These are phyloP conservation scores for Blastobotrys indianensis DNA, from an alignment of 1,139 yeast genomes.

Conservation along the genomic window DNA sequence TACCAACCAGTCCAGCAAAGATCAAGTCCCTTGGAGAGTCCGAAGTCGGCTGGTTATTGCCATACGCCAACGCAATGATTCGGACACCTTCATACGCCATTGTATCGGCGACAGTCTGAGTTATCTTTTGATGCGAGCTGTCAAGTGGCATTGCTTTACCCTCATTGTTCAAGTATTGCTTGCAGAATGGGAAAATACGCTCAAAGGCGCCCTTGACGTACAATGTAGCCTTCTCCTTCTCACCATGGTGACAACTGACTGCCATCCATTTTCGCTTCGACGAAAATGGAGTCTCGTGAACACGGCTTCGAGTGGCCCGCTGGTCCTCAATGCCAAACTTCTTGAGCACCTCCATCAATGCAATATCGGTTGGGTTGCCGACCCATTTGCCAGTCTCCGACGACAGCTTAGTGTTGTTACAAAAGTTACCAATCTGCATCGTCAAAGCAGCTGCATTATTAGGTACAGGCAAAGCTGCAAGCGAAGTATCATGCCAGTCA, in stretches of 20 bases:
- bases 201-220: constrained; percentile 89
- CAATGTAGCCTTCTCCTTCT: constrained; percentile 49
- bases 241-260: constrained; percentile 58
- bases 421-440: constrained; percentile 64
- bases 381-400: constrained; percentile 63
- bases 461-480: constrained; percentile 12
- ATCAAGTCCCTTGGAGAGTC: constrained; percentile 43
- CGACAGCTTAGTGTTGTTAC: constrained; percentile 67
- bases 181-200: constrained; percentile 57
- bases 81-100: constrained; percentile 83
- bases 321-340: constrained; percentile 67
- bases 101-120: constrained; percentile 51
- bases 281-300: constrained; percentile 76
- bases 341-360: constrained; percentile 67
- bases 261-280: constrained; percentile 89
- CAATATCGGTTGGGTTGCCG: constrained; percentile 94
- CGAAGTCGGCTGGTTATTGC: constrained; percentile 35
- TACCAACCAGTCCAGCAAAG: constrained; percentile 82
- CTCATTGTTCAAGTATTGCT: constrained; percentile 50
- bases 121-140: constrained; percentile 41
- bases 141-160: constrained; percentile 52
- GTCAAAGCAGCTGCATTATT: constrained; percentile 31
- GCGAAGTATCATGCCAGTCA: constrained; percentile 7
- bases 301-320: constrained; percentile 53
- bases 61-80: constrained; percentile 73